Evolutionary conservation across 2,329 filamentous ascomycete species (phyloP).

Genomic region (Ceratocystis cubensis): DNA sequence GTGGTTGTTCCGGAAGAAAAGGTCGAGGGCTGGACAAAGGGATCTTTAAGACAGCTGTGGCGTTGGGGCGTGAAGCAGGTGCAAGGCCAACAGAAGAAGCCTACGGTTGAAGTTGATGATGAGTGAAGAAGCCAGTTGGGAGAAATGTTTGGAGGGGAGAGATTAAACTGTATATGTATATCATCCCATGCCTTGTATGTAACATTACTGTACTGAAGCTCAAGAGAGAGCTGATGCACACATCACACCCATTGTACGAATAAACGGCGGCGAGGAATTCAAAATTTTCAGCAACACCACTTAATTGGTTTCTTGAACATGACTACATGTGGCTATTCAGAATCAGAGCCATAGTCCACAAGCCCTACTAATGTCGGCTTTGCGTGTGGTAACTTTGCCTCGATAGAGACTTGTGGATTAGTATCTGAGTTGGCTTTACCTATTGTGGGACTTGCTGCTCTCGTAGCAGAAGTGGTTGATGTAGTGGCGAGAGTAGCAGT

Average conservation of each 20-base stretch:
- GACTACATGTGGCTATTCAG: slow-evolving; percentile 7
- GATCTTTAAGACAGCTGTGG: slow-evolving; percentile 41
- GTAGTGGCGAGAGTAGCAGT: neutral
- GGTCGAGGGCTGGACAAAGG: slow-evolving; percentile 57
- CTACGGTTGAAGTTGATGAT: slow-evolving; percentile 31
- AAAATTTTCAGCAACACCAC: neutral
- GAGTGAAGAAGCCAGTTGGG: slow-evolving; percentile 24
- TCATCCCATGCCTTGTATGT: slow-evolving; percentile 19
- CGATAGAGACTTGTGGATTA: neutral
- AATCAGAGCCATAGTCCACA: slow-evolving; percentile 44
- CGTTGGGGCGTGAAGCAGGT: slow-evolving; percentile 38
- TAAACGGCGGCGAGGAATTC: slow-evolving; percentile 3
- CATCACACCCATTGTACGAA: slow-evolving; percentile 9
- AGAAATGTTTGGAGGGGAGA: neutral
- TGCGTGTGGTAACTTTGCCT: slow-evolving; percentile 4
- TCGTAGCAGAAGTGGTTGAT: neutral
- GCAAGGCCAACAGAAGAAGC: slow-evolving; percentile 31
- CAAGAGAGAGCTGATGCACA: neutral
- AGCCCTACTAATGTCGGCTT: slow-evolving; percentile 29
- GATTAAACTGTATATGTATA: slow-evolving; percentile 3
- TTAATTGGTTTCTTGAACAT: neutral
- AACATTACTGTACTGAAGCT: slow-evolving; percentile 12
- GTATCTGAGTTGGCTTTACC: neutral
- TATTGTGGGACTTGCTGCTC: neutral
- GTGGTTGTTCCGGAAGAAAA: slow-evolving; percentile 55